Evolutionary conservation across 495 filamentous ascomycete species (phyloP).

Genomic region (Chaetomium tenue): DNA sequence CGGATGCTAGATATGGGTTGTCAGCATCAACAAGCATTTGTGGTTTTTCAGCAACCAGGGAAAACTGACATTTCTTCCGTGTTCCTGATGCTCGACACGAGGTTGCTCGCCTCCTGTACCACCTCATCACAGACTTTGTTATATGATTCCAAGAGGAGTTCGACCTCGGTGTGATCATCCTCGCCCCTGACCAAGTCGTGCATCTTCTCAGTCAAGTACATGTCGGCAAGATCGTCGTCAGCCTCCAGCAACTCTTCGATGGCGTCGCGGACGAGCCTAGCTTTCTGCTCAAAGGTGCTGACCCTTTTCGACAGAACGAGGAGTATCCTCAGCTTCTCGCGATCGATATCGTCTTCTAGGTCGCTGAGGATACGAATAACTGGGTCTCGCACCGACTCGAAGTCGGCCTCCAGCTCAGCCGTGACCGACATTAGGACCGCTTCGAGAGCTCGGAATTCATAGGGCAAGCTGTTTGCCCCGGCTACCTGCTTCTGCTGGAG

Average conservation of each 20-base stretch:
- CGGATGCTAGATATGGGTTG: constrained; percentile 62
- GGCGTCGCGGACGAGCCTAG: constrained; percentile 87
- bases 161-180: constrained; percentile 92
- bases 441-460: constrained; percentile 75
- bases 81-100: constrained; percentile 94
- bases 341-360: constrained; percentile 93
- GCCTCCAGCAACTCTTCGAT: constrained; percentile 97
- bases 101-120: constrained; percentile 86
- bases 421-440: constrained; percentile 81
- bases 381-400: constrained; percentile 86
- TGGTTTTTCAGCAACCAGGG: not conserved
- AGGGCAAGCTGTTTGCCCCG: constrained; percentile 58
- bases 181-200: constrained; percentile 71
- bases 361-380: constrained; percentile 85
- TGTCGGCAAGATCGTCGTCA: constrained; percentile 89
- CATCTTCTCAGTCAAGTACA: constrained; percentile 89
- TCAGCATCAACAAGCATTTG: constrained; percentile 6
- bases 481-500: constrained; percentile 53
- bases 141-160: constrained; percentile 94
- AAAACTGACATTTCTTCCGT: constrained; percentile 93
- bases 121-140: constrained; percentile 98
- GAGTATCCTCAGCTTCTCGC: constrained; percentile 85
- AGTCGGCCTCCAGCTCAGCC: constrained; percentile 84
- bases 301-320: constrained; percentile 92
- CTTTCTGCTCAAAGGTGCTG: constrained; percentile 96